phyloP scores from a whole-genome alignment of 2,329 filamentous ascomycete species.

The Teratosphaeria nubilosa region DNA sequence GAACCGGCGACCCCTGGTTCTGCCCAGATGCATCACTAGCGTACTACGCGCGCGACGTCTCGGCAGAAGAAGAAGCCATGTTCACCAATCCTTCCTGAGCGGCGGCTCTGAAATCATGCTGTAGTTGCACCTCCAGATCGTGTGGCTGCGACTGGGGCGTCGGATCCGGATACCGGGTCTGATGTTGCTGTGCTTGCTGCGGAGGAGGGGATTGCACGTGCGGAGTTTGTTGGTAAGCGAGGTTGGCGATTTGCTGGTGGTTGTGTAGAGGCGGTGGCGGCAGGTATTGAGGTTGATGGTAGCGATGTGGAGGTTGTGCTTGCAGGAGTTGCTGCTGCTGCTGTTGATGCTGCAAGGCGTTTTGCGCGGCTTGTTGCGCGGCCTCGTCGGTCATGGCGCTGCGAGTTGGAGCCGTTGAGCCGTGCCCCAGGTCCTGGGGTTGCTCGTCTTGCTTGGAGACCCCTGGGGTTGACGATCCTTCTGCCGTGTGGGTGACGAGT shows the following conservation, averaged over 20 bases:
- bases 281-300: slow-evolving; percentile 3
- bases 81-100: slow-evolving; percentile 3
- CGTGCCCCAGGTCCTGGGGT: neutral
- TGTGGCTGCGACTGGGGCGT: neutral
- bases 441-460: neutral
- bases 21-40: neutral
- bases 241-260: neutral
- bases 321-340: neutral
- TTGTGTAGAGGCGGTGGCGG: neutral
- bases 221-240: neutral
- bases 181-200: neutral
- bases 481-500: neutral
- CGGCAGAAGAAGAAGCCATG: neutral
- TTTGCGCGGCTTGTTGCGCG: neutral
- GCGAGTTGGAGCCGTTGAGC: neutral
- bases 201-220: neutral
- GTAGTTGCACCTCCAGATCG: neutral
- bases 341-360: neutral
- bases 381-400: neutral
- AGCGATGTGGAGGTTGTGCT: neutral
- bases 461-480: neutral
- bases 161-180: neutral
- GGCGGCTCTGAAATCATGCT: neutral
- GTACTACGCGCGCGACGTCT: neutral
- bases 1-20: neutral